Evolutionary conservation across 1,284 basidiomycete species (phyloP).

Genomic region (Malassezia pachydermatis): DNA sequence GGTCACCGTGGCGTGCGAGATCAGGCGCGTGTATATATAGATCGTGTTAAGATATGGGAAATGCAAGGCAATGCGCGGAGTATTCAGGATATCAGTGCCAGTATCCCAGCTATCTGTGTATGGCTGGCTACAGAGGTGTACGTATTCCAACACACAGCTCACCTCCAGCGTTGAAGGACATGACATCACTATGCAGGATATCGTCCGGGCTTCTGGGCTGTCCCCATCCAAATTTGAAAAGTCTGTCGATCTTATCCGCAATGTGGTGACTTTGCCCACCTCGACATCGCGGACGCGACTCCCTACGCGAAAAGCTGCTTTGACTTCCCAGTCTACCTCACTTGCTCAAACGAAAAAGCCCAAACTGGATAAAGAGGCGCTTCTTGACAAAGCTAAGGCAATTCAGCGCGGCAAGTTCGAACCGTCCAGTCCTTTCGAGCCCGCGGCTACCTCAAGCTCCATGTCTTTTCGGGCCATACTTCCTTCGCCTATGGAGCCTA

Average conservation of each 20-base stretch:
- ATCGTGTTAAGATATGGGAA: conserved; percentile 17
- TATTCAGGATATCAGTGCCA: conserved; percentile 5
- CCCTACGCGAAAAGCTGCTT: too few species aligned
- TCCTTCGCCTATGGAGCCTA: too few species aligned
- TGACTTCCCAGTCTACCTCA: too few species aligned
- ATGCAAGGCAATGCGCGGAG: conserved; percentile 16
- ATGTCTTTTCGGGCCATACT: too few species aligned
- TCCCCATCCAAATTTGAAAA: conserved; percentile 6
- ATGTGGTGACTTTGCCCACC: too few species aligned
- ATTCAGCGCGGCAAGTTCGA: too few species aligned
- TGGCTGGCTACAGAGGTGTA: conserved; percentile 16
- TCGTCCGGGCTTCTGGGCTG: conserved; percentile 10
- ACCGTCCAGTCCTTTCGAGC: too few species aligned
- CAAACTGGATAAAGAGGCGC: background rate
- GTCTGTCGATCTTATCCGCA: background rate
- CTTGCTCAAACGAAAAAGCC: too few species aligned
- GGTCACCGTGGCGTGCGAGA: conserved; percentile 14
- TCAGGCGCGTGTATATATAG: conserved; percentile 12
- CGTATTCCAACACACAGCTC: background rate
- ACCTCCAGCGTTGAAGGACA: background rate
- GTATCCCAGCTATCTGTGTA: conserved; percentile 11
- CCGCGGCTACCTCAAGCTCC: too few species aligned
- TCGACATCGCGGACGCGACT: too few species aligned
- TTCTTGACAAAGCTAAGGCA: background rate
- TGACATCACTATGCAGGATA: background rate